Evolutionary conservation across 192 early-diverging fungal species (phyloP), one percentile per base, ranked within the genome.

Genomic region (Rhizophlyctis rosea): DNA sequence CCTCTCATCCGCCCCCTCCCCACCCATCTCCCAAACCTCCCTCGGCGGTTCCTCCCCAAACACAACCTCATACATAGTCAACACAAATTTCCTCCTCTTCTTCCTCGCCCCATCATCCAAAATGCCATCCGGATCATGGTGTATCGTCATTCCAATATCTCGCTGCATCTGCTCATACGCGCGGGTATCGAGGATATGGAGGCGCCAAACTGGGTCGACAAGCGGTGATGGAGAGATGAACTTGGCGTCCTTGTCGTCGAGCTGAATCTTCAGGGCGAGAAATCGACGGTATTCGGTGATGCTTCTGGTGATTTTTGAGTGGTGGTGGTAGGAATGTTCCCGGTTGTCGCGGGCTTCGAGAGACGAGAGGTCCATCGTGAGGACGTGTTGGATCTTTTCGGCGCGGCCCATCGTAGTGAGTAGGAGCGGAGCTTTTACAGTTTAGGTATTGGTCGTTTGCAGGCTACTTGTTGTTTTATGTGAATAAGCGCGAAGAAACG

Each of bases 121-220:
- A 29, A 16, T 14, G 2, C 53, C 53, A 18, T 54, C 53, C 4
- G 53, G 53, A 28, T 54, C 32, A 31, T 54, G 53, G 21, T 54
- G 21, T 18, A 54, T 16, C 4, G 30, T 2, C 3, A 31, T 18
- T 18, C 53, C 53, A 31, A 18, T n/a, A 25, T 31, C 28, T 3
- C 14, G 28, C 14, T 25, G 21, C 3, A 31, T 54, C 25, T 24
- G 18, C 21, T 24, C 21, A 31, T 54, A 54, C 14, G 18, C 28
- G 4, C 30, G 23, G 23, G 53, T 54, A 31, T 54, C 53, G 5
- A 54, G 24, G 18, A 54, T 54, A 28, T 54, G 53, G 3, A 29
- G 25, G 32, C 32, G 53, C 53, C 53, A 54, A 2, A 54, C 53
- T 16, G 18, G 21, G 53, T 54, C 53, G 32, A 54, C 32, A 3